These are phyloP conservation scores for Cyberlindnera maritima DNA, from an alignment of 805 yeast species.

Conservation along the genomic window DNA sequence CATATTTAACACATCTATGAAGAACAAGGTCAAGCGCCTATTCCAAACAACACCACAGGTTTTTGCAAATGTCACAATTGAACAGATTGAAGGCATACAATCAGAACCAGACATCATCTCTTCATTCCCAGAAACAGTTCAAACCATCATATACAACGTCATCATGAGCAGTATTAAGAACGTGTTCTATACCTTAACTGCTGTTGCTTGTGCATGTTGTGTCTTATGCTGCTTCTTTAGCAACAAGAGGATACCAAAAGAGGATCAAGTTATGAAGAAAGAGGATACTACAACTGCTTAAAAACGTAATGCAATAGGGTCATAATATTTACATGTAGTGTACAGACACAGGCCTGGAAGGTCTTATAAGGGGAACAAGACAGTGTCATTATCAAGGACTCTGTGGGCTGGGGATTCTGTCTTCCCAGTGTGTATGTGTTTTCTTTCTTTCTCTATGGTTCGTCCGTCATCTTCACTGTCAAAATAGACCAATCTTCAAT, in stretches of 20 bases:
- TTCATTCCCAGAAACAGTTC: neutral
- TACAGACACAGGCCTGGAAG: no score
- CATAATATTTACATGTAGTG: no score
- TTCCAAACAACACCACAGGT: neutral
- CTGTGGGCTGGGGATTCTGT: no score
- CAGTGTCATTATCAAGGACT: no score
- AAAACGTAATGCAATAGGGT: no score
- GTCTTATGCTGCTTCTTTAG: constrained; percentile 37
- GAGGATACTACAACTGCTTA: constrained; percentile 2
- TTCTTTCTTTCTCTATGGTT: no score
- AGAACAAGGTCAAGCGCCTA: neutral
- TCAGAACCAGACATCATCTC: neutral
- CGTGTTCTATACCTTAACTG: constrained; percentile 40
- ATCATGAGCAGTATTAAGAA: constrained; percentile 38
- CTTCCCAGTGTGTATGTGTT: no score
- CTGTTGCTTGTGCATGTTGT: constrained; percentile 33
- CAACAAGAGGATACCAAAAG: constrained; percentile 39
- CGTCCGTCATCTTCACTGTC: no score
- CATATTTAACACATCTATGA: constrained; percentile 32
- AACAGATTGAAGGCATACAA: neutral
- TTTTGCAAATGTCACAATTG: neutral
- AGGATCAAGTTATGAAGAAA: constrained; percentile 4
- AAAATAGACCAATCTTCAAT: no score
- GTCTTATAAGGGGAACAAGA: no score
- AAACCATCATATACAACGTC: constrained; percentile 12